Conservation (phyloP, 2,329 filamentous ascomycete species). For the Paecilomyces dactylethromorphus region DNA sequence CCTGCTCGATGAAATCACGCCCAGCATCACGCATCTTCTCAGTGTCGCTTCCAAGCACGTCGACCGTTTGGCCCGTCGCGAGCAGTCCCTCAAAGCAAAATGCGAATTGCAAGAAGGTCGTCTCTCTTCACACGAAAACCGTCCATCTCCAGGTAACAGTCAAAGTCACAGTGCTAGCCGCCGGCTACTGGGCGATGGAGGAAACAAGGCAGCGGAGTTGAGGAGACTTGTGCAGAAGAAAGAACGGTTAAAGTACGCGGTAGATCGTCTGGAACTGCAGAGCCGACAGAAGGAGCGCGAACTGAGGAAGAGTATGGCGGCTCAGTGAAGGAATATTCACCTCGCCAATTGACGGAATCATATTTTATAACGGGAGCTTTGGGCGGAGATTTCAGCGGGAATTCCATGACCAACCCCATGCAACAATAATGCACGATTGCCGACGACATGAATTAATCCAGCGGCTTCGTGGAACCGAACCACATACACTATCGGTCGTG, state of each 20-base stretch:
- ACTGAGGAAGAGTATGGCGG: constrained; percentile 66
- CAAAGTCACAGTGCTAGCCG: background rate
- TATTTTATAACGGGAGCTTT: background rate
- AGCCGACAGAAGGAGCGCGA: constrained; percentile 70
- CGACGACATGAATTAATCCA: background rate
- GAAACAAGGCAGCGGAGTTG: constrained; percentile 51
- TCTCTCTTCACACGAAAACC: constrained; percentile 39
- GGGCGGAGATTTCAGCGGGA: background rate
- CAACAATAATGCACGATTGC: background rate
- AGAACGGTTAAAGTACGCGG: constrained; percentile 77
- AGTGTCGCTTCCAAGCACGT: constrained; percentile 76
- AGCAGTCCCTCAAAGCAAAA: constrained; percentile 76
- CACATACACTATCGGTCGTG: background rate
- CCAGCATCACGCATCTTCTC: constrained; percentile 72
- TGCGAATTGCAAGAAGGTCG: constrained; percentile 76
- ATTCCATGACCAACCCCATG: background rate
- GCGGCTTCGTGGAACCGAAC: background rate
- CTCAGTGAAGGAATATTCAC: constrained; percentile 23
- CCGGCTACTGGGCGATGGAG: constrained; percentile 5
- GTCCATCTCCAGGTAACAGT: constrained; percentile 10
- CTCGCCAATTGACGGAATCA: background rate
- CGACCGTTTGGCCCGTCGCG: constrained; percentile 73
- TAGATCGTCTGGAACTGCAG: constrained; percentile 79
- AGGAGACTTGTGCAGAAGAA: constrained; percentile 71
- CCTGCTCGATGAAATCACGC: constrained; percentile 82